These are phyloP conservation scores for Ustilago nuda DNA, from an alignment of 1,284 basidiomycete genomes.

Conservation along the genomic window DNA sequence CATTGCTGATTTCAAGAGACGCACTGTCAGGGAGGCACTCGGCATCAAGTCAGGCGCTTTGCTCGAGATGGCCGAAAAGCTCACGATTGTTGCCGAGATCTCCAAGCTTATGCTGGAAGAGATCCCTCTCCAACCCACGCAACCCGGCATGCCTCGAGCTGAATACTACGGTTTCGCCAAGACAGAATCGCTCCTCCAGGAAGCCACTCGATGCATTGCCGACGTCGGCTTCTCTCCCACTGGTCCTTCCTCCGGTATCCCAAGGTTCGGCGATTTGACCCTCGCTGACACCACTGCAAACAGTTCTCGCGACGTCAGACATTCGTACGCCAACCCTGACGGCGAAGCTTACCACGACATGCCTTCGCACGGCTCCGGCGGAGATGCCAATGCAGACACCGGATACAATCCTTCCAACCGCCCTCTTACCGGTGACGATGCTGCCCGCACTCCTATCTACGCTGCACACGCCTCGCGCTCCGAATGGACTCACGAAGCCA, in stretches of 20 bases:
- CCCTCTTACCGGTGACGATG: slow-evolving; percentile 26
- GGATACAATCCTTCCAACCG: slow-evolving; percentile 35
- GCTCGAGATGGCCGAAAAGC: slow-evolving; percentile 86
- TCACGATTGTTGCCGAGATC: slow-evolving; percentile 83
- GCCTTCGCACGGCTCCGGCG: slow-evolving; percentile 15
- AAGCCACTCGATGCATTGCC: slow-evolving; percentile 57
- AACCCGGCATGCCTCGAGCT: slow-evolving; percentile 81
- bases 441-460: slow-evolving; percentile 47
- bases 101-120: slow-evolving; percentile 84
- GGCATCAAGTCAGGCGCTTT: slow-evolving; percentile 88
- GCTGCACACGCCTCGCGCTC: slow-evolving; percentile 45
- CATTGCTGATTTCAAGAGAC: slow-evolving; percentile 86
- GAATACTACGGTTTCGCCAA: slow-evolving; percentile 74
- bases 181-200: slow-evolving; percentile 59
- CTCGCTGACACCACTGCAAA: slow-evolving; percentile 34
- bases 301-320: slow-evolving; percentile 24
- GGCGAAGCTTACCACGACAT: slow-evolving; percentile 18
- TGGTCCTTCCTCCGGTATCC: slow-evolving; percentile 43
- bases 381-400: slow-evolving; percentile 24
- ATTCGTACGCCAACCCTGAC: slow-evolving; percentile 26
- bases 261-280: slow-evolving; percentile 36
- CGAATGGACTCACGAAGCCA: slow-evolving; percentile 35
- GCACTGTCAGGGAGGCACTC: slow-evolving; percentile 78
- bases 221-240: slow-evolving; percentile 59
- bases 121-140: slow-evolving; percentile 82